Conservation (phyloP, 306 rosid genomes). For the Prunus mira region DNA sequence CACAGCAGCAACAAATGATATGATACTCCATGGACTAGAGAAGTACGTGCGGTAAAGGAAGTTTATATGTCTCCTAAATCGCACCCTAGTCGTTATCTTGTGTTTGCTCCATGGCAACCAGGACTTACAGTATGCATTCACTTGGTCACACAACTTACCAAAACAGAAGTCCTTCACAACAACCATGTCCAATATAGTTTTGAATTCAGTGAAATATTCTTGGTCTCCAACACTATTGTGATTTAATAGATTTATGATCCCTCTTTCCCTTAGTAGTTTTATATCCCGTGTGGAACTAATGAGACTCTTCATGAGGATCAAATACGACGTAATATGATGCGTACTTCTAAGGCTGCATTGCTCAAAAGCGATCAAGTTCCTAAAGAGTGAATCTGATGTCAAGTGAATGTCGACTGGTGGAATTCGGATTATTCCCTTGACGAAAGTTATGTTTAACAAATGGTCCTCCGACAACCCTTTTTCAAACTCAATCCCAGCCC, state of each 20-base stretch:
- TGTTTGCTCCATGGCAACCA: not conserved
- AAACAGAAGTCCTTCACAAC: conserved; percentile 29
- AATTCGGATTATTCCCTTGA: not conserved
- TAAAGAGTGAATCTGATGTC: conserved; percentile 9
- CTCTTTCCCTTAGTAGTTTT: not conserved
- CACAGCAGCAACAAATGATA: conserved; percentile 1
- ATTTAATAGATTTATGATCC: conserved; percentile 3
- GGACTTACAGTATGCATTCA: conserved; percentile 1
- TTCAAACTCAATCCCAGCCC: not conserved
- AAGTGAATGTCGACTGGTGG: not conserved
- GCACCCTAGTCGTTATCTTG: not conserved
- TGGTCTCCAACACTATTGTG: not conserved
- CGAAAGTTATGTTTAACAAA: not conserved
- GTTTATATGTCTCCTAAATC: not conserved
- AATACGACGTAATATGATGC: conserved; percentile 34
- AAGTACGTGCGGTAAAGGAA: not conserved
- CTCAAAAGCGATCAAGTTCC: conserved; percentile 42
- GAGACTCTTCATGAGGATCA: conserved; percentile 32
- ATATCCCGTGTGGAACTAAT: conserved; percentile 20
- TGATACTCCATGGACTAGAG: conserved; percentile 1
- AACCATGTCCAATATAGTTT: conserved; percentile 21
- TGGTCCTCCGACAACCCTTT: not conserved
- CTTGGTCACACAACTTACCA: not conserved
- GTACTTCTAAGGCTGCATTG: conserved; percentile 27
- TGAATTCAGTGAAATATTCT: conserved; percentile 17